A percentile compares a stretch with the other conserved stretches of the same genome.
Conservation (phyloP, 1,284 basidiomycete genomes). For the Cutaneotrichosporon dermatis region DNA sequence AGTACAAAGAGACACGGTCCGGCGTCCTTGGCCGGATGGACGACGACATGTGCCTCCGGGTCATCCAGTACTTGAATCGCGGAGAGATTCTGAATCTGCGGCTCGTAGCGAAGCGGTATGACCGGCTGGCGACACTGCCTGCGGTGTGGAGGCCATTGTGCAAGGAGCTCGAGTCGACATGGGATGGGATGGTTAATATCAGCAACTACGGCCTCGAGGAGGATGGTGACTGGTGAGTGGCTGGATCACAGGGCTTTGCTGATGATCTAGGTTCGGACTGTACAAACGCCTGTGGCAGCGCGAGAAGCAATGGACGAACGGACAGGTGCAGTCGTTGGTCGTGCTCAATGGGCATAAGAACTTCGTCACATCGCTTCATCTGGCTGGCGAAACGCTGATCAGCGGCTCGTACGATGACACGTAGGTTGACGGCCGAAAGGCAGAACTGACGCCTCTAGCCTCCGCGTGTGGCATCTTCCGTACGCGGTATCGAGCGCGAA, state of each 20-base stretch:
- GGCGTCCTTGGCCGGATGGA: constrained; percentile 73
- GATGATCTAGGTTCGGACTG: constrained; percentile 55
- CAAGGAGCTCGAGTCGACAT: constrained; percentile 27
- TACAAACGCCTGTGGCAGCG: constrained; percentile 78
- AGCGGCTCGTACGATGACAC: constrained; percentile 82
- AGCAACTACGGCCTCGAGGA: constrained; percentile 47
- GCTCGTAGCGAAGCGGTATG: constrained; percentile 61
- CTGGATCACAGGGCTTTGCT: background rate
- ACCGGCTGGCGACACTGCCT: constrained; percentile 62
- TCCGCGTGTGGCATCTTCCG: constrained; percentile 79
- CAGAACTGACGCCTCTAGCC: constrained; percentile 51
- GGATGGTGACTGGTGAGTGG: constrained; percentile 61
- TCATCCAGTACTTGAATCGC: constrained; percentile 64
- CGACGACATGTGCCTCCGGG: constrained; percentile 60
- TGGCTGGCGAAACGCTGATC: constrained; percentile 65
- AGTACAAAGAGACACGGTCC: constrained; percentile 71
- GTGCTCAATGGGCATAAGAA: constrained; percentile 79
- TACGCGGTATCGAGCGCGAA: constrained; percentile 52
- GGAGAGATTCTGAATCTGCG: constrained; percentile 57
- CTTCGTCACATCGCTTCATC: constrained; percentile 77
- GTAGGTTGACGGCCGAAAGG: constrained; percentile 17
- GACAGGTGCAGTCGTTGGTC: constrained; percentile 65
- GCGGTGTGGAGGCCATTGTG: constrained; percentile 61
- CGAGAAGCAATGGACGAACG: constrained; percentile 69
- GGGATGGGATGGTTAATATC: constrained; percentile 23